Evolutionary conservation across 768 basidiomycete species (phyloP), one percentile per base, ranked within the genome.

Genomic region (Collybia nuda): DNA sequence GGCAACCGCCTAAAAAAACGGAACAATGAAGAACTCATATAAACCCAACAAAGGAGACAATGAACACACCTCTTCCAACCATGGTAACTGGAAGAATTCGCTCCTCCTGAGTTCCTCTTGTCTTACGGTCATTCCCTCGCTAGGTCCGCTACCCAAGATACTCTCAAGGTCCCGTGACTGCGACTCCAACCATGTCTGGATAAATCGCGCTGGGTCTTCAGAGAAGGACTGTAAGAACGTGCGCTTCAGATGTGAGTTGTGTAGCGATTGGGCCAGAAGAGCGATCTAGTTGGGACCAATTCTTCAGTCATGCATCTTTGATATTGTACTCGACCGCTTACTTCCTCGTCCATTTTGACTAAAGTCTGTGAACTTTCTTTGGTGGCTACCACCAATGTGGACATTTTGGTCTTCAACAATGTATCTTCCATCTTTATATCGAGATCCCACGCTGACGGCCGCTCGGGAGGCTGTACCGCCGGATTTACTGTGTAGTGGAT

Each of bases 101-200:
- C 90, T 93, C 45, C 92, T 72, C 54, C 86, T 80, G 47, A 97
- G 70, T 63, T 97, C 93, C 57, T 96, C 93, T 50, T 90, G 90
- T n/a, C 90, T 72, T 8, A 95, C 79, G 2, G 84, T 84, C 62
- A 82, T 76, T 22, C 88, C 88, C 56, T 90, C 88, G 35, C 82
- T 85, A 2, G 88, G 83, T 1, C 92, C 93, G 63, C 88, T 91
- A 24, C 92, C 93, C n/a, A 97, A 75, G 50, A 95, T 77, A 50
- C 82, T 88, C 69, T 95, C 92, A 39, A 98, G 67, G 68, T 98
- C 95, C 12, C 92, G 80, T 41, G 93, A 90, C 65, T 98, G 95
- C 2, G 90, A 93, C 58, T 89, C 88, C 15, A 98, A 66, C 93
- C 93, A 97, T 2, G 83, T 88, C 61, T 94, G 88, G 49, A 94